A percentile compares a stretch with the other conserved stretches of the same genome.
These are phyloP conservation scores for Paecilomyces sp. DNA, from an alignment of 2,329 filamentous ascomycete species.

Conservation along the genomic window DNA sequence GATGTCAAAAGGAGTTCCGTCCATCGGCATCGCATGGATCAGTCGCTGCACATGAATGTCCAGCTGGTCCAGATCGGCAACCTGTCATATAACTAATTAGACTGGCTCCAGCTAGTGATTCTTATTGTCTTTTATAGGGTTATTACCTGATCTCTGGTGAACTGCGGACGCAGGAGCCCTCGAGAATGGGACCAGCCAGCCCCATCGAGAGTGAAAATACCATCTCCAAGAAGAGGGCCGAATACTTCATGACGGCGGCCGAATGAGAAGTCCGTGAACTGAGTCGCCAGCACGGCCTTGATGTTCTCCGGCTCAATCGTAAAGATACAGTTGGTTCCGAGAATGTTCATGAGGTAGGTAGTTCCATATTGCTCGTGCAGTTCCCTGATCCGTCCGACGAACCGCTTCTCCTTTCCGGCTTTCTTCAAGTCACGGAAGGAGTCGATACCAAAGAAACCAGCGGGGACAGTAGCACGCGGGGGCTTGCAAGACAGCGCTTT, in stretches of 20 bases:
- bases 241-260: slow-evolving; percentile 21
- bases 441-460: neutral
- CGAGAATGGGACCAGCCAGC: slow-evolving; percentile 41
- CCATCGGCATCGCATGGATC: slow-evolving; percentile 50
- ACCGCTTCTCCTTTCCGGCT: neutral
- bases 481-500: neutral
- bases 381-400: neutral
- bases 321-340: neutral
- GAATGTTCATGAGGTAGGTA: neutral
- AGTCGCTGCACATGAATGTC: slow-evolving; percentile 54
- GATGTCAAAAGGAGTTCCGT: slow-evolving; percentile 52
- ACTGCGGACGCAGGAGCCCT: slow-evolving; percentile 42
- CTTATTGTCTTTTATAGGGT: neutral
- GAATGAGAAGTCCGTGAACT: slow-evolving; percentile 8
- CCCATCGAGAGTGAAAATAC: slow-evolving; percentile 46
- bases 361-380: neutral
- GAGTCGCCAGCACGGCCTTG: neutral
- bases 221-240: slow-evolving; percentile 35
- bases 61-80: slow-evolving; percentile 50
- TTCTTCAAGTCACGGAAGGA: neutral
- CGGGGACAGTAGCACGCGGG: neutral
- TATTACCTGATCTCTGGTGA: slow-evolving; percentile 29
- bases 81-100: slow-evolving; percentile 26
- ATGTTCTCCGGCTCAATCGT: neutral
- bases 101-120: neutral